Percentiles rank a stretch among this genome's conserved stretches.
Conservation (phyloP, 371 early-diverging fungal genomes). For the Mucor sp. region DNA sequence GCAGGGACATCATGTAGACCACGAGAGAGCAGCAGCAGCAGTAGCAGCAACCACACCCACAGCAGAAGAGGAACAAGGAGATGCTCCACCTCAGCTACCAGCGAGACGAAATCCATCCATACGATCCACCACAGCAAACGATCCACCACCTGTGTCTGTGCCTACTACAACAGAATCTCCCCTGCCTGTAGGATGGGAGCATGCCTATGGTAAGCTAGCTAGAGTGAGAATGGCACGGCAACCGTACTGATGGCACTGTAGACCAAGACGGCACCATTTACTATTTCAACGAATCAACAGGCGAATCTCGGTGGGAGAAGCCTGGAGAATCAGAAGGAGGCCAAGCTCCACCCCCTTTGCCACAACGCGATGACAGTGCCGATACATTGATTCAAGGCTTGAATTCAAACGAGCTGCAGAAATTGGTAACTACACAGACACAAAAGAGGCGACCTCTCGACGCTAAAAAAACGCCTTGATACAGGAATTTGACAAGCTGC, state of each 20-base stretch:
- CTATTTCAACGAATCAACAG: constrained; percentile 48
- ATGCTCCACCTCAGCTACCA: not conserved
- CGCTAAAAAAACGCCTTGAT: not conserved
- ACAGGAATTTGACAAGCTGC: constrained; percentile 40
- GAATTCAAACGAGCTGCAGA: constrained; percentile 34
- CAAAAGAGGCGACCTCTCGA: not conserved
- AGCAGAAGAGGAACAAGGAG: not conserved
- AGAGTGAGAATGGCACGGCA: too few species aligned
- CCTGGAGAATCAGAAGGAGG: constrained; percentile 7
- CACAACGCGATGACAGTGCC: constrained; percentile 18
- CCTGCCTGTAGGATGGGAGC: constrained; percentile 27
- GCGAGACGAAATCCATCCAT: not conserved
- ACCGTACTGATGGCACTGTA: constrained; percentile 6
- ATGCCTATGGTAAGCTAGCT: constrained; percentile 19
- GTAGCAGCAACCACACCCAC: not conserved
- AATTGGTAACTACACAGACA: constrained; percentile 25
- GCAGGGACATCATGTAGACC: not conserved
- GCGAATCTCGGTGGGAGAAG: constrained; percentile 49
- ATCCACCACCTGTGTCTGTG: not conserved
- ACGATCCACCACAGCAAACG: not conserved
- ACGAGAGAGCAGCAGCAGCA: not conserved
- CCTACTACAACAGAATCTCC: not conserved
- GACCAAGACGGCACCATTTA: constrained; percentile 48
- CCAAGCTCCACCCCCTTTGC: not conserved
- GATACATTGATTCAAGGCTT: constrained; percentile 22